Percentiles rank a stretch among this genome's conserved stretches.
Conservation (phyloP, 148 eudicot genomes). For the Oxyria digyna region DNA sequence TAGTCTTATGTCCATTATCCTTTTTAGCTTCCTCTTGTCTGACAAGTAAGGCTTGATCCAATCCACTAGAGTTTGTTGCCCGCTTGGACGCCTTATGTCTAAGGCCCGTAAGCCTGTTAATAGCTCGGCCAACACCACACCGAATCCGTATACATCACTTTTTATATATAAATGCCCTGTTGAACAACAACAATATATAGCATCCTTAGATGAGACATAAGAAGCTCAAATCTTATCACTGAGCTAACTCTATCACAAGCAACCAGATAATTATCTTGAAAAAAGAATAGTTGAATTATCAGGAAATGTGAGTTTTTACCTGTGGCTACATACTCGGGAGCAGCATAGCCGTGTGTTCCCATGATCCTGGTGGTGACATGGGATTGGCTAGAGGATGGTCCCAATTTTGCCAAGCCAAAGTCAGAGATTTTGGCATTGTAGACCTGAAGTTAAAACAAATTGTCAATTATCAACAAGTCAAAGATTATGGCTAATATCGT, state of each 20-base stretch:
- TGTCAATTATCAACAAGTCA: not conserved
- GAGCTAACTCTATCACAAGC: too few species aligned
- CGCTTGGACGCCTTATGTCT: constrained; percentile 43
- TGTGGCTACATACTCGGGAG: constrained; percentile 82
- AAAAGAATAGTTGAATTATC: too few species aligned
- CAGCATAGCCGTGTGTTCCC: constrained; percentile 84
- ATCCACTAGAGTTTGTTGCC: constrained; percentile 30
- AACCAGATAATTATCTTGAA: too few species aligned
- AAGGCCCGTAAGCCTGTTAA: constrained; percentile 55
- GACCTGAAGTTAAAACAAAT: constrained; percentile 23
- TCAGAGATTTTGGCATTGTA: constrained; percentile 75
- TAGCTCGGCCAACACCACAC: constrained; percentile 70
- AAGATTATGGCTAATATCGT: not conserved
- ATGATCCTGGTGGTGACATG: constrained; percentile 67
- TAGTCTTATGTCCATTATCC: constrained; percentile 54
- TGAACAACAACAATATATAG: not conserved
- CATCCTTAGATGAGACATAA: too few species aligned
- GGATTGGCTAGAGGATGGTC: constrained; percentile 53
- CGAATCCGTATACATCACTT: constrained; percentile 79
- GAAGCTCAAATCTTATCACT: too few species aligned
- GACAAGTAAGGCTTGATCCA: constrained; percentile 62
- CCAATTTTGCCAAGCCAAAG: constrained; percentile 69
- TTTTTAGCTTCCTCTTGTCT: constrained; percentile 39
- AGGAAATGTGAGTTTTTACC: constrained; percentile 24
- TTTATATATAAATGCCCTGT: constrained; percentile 80